phyloP scores from a whole-genome alignment of 371 early-diverging fungal genomes.

The Rhizopus sp. region DNA sequence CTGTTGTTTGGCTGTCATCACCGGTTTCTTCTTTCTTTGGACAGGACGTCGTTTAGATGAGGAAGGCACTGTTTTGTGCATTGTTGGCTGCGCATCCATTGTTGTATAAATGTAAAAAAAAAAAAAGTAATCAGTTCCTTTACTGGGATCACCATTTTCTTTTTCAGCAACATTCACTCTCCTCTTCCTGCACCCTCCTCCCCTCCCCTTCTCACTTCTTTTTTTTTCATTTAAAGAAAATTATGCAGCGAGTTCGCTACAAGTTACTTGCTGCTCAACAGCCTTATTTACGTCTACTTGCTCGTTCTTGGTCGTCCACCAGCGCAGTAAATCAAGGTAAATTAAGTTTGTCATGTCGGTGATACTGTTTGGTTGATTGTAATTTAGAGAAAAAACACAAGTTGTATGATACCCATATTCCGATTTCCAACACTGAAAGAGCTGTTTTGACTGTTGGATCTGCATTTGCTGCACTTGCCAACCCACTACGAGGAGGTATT shows the following conservation, averaged over 20 bases:
- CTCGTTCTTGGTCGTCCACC: constrained; percentile 4
- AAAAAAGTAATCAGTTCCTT: background rate
- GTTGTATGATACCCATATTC: constrained; percentile 59
- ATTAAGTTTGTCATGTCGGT: background rate
- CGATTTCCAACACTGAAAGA: constrained; percentile 58
- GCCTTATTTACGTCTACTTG: constrained; percentile 1
- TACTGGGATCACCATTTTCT: background rate
- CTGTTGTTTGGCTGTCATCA: constrained; percentile 43
- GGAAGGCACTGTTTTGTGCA: background rate
- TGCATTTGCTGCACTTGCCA: constrained; percentile 74
- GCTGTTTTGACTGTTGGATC: constrained; percentile 71
- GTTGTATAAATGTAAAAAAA: background rate
- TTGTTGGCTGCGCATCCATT: background rate
- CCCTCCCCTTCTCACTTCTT: no score
- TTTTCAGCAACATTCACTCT: constrained; percentile 7
- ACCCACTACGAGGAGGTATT: constrained; percentile 81
- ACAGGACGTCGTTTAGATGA: background rate
- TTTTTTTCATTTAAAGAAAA: no score
- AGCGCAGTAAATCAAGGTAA: constrained; percentile 1
- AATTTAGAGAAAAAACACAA: constrained; percentile 15
- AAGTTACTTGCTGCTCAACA: background rate
- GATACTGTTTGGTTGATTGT: background rate
- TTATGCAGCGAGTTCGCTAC: no score
- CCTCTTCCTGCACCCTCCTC: background rate
- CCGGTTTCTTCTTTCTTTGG: background rate